These are phyloP conservation scores for Rhynchospora pubera DNA, from an alignment of 176 grass and related monocot species.

Conservation along the genomic window DNA sequence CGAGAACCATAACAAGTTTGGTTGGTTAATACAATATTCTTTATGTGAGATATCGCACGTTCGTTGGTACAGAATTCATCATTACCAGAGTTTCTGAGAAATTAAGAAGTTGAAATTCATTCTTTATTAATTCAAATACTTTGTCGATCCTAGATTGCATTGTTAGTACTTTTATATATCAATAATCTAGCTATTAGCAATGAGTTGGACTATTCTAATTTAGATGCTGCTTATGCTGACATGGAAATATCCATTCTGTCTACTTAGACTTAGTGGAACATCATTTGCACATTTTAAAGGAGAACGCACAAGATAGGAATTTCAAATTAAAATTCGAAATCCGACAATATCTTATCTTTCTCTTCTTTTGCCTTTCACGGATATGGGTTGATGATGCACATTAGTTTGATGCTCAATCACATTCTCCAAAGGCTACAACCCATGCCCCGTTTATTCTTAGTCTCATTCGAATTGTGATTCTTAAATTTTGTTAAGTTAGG, in stretches of 20 bases:
- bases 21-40: no score
- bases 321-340: neutral
- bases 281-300: neutral
- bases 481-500: neutral
- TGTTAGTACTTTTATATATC: no score
- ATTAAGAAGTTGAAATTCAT: no score
- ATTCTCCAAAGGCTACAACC: neutral
- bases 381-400: neutral
- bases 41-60: no score
- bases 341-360: neutral
- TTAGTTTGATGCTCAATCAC: neutral
- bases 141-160: no score
- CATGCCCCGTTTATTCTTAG: neutral
- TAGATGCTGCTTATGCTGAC: neutral
- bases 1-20: no score
- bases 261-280: neutral
- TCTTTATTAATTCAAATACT: no score
- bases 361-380: neutral
- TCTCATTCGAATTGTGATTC: slow-evolving; percentile 1
- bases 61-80: no score
- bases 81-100: no score
- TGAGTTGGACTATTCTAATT: neutral
- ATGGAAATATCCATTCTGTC: neutral
- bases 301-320: neutral
- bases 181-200: neutral